Evolutionary conservation across 75 land plant genomes (phyloP), one percentile per base, ranked within the genome.

Genomic region (Azolla pinnata): DNA sequence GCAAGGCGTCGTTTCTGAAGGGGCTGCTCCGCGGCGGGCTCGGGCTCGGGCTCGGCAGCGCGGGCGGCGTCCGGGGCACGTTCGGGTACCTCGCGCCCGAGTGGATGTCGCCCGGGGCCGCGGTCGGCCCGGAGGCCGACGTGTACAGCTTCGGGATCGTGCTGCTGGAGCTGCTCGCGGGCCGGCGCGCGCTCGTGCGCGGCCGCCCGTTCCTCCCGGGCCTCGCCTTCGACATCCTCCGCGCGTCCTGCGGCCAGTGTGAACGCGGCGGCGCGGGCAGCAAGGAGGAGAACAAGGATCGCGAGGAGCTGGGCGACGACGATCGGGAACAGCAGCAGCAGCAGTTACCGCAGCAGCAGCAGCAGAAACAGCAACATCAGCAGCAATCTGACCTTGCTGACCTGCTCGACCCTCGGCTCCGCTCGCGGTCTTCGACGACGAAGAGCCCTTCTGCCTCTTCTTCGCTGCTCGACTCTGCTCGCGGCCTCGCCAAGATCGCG

Each of bases 71-170:
- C 25, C 75, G 62, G 17, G 76, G 76, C 18, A 68, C 74, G 4
- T 25, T 69, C 12, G 67, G 76, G 9, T 74, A 74, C 56, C 46
- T 74, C 16, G 76, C 76, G 0, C 76, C 67, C 1, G 76, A 74
- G 66, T 74, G 48, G 63, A 0, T 44, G 62, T 10, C 12, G 29
- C 8, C 0, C 29, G 4, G 20, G 25, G 54, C 26, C 1, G 5
- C 25, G 29, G 28, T 60, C 29, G 29, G 50, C 1, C 8, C 18
- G 32, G 49, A 27, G n/a, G 28, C 30, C 0, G 63, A 61, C 5
- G 52, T 61, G 12, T 61, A 61, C 23, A 61, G 63, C 50, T 61
- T 61, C 50, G 51, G 63, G 4, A 24, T 61, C 12, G 14, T 61
- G 20, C 33, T 61, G 1, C 29, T 46, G 31, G 63, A 61, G 7